A percentile compares a stretch with the other conserved stretches of the same genome.
These are phyloP conservation scores for Epichloe baconii DNA, from an alignment of 2,329 filamentous ascomycete species.

Conservation along the genomic window DNA sequence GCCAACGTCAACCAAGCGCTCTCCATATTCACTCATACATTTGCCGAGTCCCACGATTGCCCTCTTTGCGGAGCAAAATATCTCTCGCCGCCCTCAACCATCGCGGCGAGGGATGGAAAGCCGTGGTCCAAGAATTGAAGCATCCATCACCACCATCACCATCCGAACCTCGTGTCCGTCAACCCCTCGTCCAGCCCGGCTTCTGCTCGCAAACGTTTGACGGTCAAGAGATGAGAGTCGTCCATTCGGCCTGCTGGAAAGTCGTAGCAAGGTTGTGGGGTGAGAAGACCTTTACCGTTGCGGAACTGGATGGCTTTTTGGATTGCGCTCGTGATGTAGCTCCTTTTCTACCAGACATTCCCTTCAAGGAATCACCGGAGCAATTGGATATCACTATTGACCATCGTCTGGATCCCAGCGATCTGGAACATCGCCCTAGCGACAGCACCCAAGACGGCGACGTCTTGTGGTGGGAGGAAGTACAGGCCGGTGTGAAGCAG, in stretches of 20 bases:
- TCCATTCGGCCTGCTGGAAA: constrained; percentile 6
- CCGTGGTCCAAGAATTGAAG: constrained; percentile 2
- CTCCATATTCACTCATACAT: not conserved
- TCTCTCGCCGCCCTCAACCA: constrained; percentile 1
- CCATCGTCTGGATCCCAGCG: constrained; percentile 2
- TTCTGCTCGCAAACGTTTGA: not conserved
- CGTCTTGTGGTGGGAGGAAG: constrained; percentile 1
- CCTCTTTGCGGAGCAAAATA: constrained; percentile 4
- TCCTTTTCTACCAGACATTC: constrained; percentile 5
- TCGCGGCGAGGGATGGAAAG: constrained; percentile 5
- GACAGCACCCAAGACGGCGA: not conserved
- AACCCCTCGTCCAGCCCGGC: constrained; percentile 2
- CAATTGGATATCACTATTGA: constrained; percentile 6
- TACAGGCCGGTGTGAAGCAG: not conserved
- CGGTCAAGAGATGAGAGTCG: constrained; percentile 2
- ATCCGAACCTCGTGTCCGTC: not conserved
- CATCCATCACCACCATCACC: constrained; percentile 2
- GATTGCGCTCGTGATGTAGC: constrained; percentile 4
- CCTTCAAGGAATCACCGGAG: constrained; percentile 5
- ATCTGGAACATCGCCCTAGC: constrained; percentile 2
- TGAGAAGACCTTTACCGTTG: not conserved
- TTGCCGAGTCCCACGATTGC: not conserved
- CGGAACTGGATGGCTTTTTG: constrained; percentile 7
- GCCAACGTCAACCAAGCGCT: not conserved
- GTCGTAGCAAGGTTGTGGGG: constrained; percentile 5